These are phyloP conservation scores for Phycomyces blakesleeanus DNA, from an alignment of 192 early-diverging fungal genomes.

Conservation along the genomic window DNA sequence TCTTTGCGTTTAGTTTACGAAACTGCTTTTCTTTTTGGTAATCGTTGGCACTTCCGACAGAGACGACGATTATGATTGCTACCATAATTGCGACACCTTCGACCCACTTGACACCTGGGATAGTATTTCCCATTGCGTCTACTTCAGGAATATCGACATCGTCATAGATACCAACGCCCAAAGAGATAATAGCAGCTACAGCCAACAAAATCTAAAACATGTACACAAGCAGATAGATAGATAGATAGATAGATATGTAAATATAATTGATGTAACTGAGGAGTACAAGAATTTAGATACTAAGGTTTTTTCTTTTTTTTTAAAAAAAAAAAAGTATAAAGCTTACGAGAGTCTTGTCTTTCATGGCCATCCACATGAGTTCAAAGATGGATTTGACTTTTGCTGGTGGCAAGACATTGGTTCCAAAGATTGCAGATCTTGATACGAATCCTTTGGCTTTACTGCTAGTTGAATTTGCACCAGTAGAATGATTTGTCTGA, in stretches of 20 bases:
- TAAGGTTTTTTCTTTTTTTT: not conserved
- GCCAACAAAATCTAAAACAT: constrained; percentile 69
- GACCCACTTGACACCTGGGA: constrained; percentile 72
- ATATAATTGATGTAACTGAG: too few species aligned
- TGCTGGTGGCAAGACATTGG: constrained; percentile 65
- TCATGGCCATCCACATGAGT: constrained; percentile 78
- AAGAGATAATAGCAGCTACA: constrained; percentile 73
- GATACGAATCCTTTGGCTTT: constrained; percentile 37
- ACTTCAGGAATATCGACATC: constrained; percentile 55
- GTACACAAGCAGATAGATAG: too few species aligned
- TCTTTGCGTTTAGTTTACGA: constrained; percentile 79
- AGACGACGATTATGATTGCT: constrained; percentile 74
- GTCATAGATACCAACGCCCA: constrained; percentile 78
- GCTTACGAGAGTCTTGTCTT: constrained; percentile 74
- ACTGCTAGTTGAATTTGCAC: not conserved
- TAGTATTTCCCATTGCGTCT: constrained; percentile 29
- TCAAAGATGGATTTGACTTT: constrained; percentile 68
- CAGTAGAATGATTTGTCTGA: not conserved
- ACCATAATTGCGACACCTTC: constrained; percentile 83
- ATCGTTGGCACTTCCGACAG: constrained; percentile 78
- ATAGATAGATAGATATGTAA: too few species aligned
- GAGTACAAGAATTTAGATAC: not conserved
- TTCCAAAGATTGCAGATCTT: constrained; percentile 58
- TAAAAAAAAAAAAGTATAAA: not conserved
- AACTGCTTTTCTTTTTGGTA: constrained; percentile 87